These are phyloP conservation scores for Botrytis byssoidea DNA, from an alignment of 2,329 filamentous ascomycete genomes.

Conservation along the genomic window DNA sequence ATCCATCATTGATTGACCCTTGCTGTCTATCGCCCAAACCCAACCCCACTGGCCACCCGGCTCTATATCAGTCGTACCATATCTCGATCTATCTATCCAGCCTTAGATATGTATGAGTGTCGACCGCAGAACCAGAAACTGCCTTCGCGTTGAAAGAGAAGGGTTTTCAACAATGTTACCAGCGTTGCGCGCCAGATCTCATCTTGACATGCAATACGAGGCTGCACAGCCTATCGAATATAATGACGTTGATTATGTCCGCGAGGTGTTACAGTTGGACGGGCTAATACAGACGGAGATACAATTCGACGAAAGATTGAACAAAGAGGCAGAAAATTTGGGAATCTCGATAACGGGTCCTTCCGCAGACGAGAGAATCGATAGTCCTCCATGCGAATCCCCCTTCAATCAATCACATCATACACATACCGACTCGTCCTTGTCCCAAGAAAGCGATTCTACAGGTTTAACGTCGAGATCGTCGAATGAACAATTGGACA, in stretches of 20 bases:
- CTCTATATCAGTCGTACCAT: background rate
- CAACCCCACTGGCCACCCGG: background rate
- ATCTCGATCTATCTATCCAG: background rate
- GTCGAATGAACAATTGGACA: slow-evolving; percentile 28
- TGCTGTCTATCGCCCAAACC: background rate
- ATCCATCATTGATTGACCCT: slow-evolving; percentile 2
- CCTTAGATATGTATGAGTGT: slow-evolving; percentile 19
- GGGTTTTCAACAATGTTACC: slow-evolving; percentile 19
- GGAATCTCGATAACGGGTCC: slow-evolving; percentile 34
- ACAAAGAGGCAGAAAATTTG: slow-evolving; percentile 33
- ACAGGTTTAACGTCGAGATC: slow-evolving; percentile 36
- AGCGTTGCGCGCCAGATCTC: slow-evolving; percentile 20
- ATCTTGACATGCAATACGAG: slow-evolving; percentile 20
- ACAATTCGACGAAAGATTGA: slow-evolving; percentile 31
- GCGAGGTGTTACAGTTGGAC: slow-evolving; percentile 37
- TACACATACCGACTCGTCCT: slow-evolving; percentile 33
- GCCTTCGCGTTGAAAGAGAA: slow-evolving; percentile 7
- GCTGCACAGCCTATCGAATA: slow-evolving; percentile 25
- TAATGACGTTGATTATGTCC: slow-evolving; percentile 34
- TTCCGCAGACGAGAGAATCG: slow-evolving; percentile 18
- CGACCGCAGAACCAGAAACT: slow-evolving; percentile 12
- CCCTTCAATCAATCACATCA: slow-evolving; percentile 30
- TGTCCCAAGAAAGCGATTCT: slow-evolving; percentile 32
- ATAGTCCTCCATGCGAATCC: slow-evolving; percentile 32
- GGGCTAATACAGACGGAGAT: slow-evolving; percentile 31